phyloP scores from a whole-genome alignment of 2,329 filamentous ascomycete species.

The Colletotrichum sp. region DNA sequence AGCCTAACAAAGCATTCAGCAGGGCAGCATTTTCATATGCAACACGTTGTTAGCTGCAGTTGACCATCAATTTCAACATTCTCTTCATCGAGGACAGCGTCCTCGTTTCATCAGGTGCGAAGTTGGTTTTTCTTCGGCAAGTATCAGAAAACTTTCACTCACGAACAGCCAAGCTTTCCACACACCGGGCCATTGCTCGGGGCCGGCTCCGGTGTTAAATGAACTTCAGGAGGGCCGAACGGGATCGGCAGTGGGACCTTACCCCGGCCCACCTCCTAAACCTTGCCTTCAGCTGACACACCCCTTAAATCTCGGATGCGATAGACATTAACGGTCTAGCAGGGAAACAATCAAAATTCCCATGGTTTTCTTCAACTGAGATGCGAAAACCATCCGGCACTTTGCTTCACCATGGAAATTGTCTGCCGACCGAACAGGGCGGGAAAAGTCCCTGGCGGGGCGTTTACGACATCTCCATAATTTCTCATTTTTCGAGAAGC shows the following conservation, averaged over 20 bases:
- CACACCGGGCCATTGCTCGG: background rate
- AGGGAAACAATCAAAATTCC: background rate
- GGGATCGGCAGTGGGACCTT: background rate
- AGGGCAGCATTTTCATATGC: background rate
- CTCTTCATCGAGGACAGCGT: accelerated
- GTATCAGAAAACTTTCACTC: accelerated
- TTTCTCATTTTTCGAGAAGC: background rate
- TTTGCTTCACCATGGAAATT: background rate
- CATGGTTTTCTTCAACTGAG: background rate
- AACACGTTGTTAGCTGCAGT: background rate
- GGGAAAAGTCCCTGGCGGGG: background rate
- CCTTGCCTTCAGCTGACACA: background rate
- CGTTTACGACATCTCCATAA: background rate
- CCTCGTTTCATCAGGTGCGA: accelerated
- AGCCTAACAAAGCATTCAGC: accelerated
- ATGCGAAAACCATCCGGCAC: background rate
- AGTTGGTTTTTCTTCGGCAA: accelerated
- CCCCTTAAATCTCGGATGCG: slow-evolving; percentile 5
- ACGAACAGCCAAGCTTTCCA: background rate
- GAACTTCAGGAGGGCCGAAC: background rate
- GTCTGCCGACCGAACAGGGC: background rate
- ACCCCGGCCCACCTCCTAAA: background rate
- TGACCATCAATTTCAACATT: background rate
- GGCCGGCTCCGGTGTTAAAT: background rate
- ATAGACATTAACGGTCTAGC: background rate